Evolutionary conservation across 371 early-diverging fungal genomes (phyloP).

Genomic region (Lichtheimia ramosa): DNA sequence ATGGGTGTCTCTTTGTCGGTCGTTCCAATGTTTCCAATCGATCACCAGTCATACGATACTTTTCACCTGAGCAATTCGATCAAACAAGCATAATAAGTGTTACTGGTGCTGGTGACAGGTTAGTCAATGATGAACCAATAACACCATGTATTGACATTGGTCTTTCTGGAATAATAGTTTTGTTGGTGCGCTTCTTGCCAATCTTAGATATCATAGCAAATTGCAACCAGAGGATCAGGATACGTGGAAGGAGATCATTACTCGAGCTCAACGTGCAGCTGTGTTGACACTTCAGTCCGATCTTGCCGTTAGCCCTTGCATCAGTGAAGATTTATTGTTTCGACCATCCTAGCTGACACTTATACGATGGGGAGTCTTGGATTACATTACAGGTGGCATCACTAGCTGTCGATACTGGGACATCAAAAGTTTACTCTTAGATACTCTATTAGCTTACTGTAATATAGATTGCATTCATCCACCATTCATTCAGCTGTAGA

Average conservation of each 20-base stretch:
- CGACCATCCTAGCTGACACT: too few species aligned
- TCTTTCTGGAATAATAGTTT: slow-evolving; percentile 24
- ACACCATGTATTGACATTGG: neutral
- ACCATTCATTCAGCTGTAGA: too few species aligned
- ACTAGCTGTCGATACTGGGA: too few species aligned
- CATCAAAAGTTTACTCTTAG: too few species aligned
- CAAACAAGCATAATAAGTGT: slow-evolving; percentile 52
- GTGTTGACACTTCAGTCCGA: slow-evolving; percentile 37
- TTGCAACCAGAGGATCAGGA: slow-evolving; percentile 3
- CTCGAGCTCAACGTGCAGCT: slow-evolving; percentile 33
- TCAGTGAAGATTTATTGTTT: neutral
- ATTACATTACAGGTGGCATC: too few species aligned
- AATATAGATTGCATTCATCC: too few species aligned
- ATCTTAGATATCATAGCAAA: slow-evolving; percentile 19
- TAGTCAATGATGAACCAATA: slow-evolving; percentile 7
- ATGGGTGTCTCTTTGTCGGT: slow-evolving; percentile 48
- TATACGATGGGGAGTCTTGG: too few species aligned
- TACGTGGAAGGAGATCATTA: slow-evolving; percentile 21
- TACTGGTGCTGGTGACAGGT: slow-evolving; percentile 78
- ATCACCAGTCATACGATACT: slow-evolving; percentile 23
- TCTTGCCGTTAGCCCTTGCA: slow-evolving; percentile 34
- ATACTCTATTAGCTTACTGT: too few species aligned
- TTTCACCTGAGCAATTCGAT: slow-evolving; percentile 36
- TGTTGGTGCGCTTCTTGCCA: slow-evolving; percentile 46
- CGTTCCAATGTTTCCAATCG: slow-evolving; percentile 2